Evolutionary conservation across 225 moss, liverwort and hornwort genomes (phyloP).

Genomic region (Sphagnum tenellum): DNA sequence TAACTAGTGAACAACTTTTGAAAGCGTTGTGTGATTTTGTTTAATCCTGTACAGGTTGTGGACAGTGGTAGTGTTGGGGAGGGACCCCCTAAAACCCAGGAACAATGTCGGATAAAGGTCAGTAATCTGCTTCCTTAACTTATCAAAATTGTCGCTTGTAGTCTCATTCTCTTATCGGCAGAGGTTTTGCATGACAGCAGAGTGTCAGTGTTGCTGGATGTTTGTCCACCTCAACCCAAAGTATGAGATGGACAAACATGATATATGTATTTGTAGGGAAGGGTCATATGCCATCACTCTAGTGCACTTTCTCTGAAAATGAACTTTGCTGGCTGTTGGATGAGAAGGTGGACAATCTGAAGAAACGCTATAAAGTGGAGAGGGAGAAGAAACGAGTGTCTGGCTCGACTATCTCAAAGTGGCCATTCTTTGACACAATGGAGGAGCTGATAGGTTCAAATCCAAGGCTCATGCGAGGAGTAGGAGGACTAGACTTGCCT

Average conservation of each 20-base stretch:
- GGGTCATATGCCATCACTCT: too few species aligned
- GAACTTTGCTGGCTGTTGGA: too few species aligned
- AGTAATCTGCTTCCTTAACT: not conserved
- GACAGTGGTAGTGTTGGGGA: slow-evolving; percentile 20
- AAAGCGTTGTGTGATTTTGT: too few species aligned
- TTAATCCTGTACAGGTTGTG: slow-evolving; percentile 12
- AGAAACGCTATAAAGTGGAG: slow-evolving; percentile 46
- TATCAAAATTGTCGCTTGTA: too few species aligned
- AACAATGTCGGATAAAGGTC: slow-evolving; percentile 53
- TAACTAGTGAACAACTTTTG: too few species aligned
- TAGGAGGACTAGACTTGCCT: not conserved
- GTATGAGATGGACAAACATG: too few species aligned
- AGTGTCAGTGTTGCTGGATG: too few species aligned
- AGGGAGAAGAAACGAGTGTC: slow-evolving; percentile 42
- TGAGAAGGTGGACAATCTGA: slow-evolving; percentile 34
- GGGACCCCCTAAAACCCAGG: slow-evolving; percentile 42
- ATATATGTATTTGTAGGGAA: too few species aligned
- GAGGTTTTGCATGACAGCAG: too few species aligned
- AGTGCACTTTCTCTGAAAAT: too few species aligned
- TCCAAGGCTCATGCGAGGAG: slow-evolving; percentile 27
- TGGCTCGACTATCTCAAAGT: slow-evolving; percentile 29
- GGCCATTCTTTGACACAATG: slow-evolving; percentile 43
- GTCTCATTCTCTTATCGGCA: too few species aligned
- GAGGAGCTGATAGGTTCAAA: slow-evolving; percentile 42
- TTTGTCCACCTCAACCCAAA: too few species aligned